Evolutionary conservation across 225 moss, liverwort and hornwort species (phyloP).

Genomic region (Asterella californica): DNA sequence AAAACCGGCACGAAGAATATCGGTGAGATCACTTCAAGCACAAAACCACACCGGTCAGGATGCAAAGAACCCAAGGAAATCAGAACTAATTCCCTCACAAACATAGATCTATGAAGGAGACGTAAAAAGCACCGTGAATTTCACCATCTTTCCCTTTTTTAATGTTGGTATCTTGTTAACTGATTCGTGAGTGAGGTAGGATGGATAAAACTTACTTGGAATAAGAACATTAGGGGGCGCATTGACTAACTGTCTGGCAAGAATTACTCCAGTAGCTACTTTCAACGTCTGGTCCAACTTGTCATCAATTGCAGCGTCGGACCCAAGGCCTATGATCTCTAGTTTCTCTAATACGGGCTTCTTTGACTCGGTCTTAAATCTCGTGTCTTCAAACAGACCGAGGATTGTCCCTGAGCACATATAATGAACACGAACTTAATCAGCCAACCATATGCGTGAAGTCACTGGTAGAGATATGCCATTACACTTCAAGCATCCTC

Average conservation of each 20-base stretch:
- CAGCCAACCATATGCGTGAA: neutral
- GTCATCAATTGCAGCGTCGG: slow-evolving; percentile 30
- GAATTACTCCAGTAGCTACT: slow-evolving; percentile 70
- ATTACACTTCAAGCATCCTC: neutral
- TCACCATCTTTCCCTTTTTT: neutral
- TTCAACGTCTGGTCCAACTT: slow-evolving; percentile 54
- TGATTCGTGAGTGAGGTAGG: neutral
- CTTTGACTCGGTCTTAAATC: slow-evolving; percentile 86
- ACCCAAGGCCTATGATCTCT: slow-evolving; percentile 66
- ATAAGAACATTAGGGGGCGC: slow-evolving; percentile 90
- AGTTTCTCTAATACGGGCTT: slow-evolving; percentile 54
- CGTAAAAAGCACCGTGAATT: neutral
- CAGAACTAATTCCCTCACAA: neutral
- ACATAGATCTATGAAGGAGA: too few relatives aligned
- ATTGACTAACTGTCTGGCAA: slow-evolving; percentile 91
- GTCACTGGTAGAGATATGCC: neutral
- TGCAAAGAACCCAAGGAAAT: neutral
- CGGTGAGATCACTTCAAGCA: neutral
- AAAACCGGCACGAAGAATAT: neutral
- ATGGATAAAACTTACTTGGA: slow-evolving; percentile 49
- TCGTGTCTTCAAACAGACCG: slow-evolving; percentile 70
- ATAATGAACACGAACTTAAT: neutral
- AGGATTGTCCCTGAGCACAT: slow-evolving; percentile 44
- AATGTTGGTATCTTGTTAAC: too few relatives aligned
- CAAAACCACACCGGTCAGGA: too few relatives aligned